Percentiles rank a stretch among this genome's conserved stretches.
Conservation (phyloP, 768 basidiomycete species). For the Coprinopsis sp. region DNA sequence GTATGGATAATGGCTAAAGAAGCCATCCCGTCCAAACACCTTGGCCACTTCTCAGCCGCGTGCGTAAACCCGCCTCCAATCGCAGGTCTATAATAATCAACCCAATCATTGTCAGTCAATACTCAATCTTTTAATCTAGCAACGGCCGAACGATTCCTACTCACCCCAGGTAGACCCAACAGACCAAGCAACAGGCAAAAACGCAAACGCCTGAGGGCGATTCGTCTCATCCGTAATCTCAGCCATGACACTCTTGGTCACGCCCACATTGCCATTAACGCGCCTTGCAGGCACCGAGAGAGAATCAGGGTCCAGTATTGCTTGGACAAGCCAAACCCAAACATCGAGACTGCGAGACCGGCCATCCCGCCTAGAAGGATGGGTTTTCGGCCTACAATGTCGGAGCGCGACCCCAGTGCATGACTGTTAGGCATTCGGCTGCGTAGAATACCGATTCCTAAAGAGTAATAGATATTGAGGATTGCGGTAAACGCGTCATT, state of each 20-base stretch:
- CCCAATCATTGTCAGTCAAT: too few species aligned
- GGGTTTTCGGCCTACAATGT: constrained; percentile 30
- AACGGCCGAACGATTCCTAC: constrained; percentile 7
- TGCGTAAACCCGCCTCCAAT: constrained; percentile 49
- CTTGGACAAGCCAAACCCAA: constrained; percentile 32
- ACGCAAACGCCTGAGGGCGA: constrained; percentile 62
- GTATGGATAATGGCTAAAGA: constrained; percentile 46
- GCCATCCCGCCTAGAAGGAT: constrained; percentile 29
- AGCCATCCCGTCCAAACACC: constrained; percentile 32
- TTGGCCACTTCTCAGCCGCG: constrained; percentile 47
- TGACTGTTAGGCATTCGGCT: constrained; percentile 28
- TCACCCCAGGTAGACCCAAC: constrained; percentile 32
- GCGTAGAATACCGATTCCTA: constrained; percentile 34
- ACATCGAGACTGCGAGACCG: constrained; percentile 26
- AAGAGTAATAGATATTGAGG: not conserved
- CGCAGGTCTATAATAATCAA: constrained; percentile 46
- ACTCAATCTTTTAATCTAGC: not conserved
- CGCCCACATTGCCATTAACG: constrained; percentile 34
- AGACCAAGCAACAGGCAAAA: constrained; percentile 47
- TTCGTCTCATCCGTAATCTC: constrained; percentile 73
- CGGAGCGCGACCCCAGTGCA: constrained; percentile 34
- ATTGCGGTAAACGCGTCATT: not conserved
- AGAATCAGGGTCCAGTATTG: constrained; percentile 23
- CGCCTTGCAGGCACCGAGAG: constrained; percentile 23
- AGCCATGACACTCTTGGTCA: constrained; percentile 68